Base-by-base conservation (phyloP, 352 stramenopile genomes). In the Achlya hypogyna region DNA sequence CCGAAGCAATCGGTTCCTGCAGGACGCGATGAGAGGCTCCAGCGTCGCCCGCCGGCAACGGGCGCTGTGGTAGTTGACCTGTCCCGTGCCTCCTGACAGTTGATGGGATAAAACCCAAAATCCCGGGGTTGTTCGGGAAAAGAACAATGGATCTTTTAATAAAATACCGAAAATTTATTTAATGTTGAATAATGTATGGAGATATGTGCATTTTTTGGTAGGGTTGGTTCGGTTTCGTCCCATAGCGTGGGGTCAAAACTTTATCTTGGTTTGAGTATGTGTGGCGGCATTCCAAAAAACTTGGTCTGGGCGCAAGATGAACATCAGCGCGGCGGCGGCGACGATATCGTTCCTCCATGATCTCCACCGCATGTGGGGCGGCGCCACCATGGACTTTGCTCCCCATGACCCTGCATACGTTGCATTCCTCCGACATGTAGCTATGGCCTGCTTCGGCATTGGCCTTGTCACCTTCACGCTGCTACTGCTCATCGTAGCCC, bases 361-460 rank as follows among this genome's bases (percentile, higher is more conserved):
- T 10, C 89, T 93, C 72, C 89, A 91, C 71, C 80, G 84, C 73
- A 88, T 91, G 54, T 81, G 81, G 32, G 82, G 73, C 58, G 70
- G 63, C 59, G n/a, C 42, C 1, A n/a, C 20, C n/a, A 35, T 56
- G 31, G 51, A 69, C 60, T 93, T 93, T 63, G 59, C 88, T 51
- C 71, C 88, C 51, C 58, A 71, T 23, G 72, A 85, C 52, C 73
- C 72, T 31, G 42, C 63, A 49, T 93, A 93, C 70, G 22, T 71
- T 65, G 63, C 78, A 51, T 87, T 93, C 58, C 74, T 91, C 49
- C 77, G 85, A 59, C 89, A 88, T 56, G 60, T 93, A 31, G 71
- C 89, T n/a, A 75, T 89, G 9, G 78, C 71, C 22, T 93, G 79
- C 53, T 72, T 93, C 40, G 74, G 65, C 29, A 75, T 87, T 67